Evolutionary conservation across 2,329 filamentous ascomycete genomes (phyloP).

Genomic region (Pseudomassariella vexata): DNA sequence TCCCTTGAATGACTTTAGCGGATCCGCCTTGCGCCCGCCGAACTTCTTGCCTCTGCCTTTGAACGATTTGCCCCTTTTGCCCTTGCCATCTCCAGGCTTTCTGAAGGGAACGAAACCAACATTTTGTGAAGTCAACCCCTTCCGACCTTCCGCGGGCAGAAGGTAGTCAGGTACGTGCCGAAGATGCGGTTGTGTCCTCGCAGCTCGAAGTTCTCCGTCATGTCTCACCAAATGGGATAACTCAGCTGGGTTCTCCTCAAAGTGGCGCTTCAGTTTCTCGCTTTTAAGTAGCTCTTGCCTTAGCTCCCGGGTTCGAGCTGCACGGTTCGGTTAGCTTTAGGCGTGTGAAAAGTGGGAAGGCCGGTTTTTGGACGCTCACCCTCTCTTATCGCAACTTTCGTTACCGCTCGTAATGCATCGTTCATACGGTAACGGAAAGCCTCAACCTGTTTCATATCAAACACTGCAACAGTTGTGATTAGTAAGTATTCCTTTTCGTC

Average conservation of each 20-base stretch:
- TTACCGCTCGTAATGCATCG: conserved; percentile 85
- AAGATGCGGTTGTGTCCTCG: conserved; percentile 79
- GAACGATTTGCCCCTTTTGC: conserved; percentile 32
- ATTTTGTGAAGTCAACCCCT: conserved; percentile 57
- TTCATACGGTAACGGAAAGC: conserved; percentile 93
- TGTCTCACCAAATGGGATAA: conserved; percentile 74
- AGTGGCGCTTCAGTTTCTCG: conserved; percentile 90
- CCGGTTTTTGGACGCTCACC: too few species aligned
- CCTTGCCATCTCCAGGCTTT: conserved; percentile 47
- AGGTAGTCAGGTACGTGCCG: conserved; percentile 77
- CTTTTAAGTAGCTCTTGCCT: conserved; percentile 86
- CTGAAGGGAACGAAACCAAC: conserved; percentile 71
- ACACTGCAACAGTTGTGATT: too few species aligned
- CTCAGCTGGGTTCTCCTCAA: conserved; percentile 93
- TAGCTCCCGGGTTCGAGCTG: conserved; percentile 83
- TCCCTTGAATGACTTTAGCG: conserved; percentile 82
- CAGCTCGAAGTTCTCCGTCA: conserved; percentile 79
- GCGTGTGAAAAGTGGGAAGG: too few species aligned
- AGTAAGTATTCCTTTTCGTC: too few species aligned
- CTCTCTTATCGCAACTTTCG: conserved; percentile 65
- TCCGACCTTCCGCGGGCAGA: conserved; percentile 70
- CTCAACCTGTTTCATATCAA: conserved; percentile 91
- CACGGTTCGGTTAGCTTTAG: conserved; percentile 54
- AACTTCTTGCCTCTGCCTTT: conserved; percentile 46
- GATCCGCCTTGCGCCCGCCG: conserved; percentile 67